Percentiles rank a stretch among this genome's conserved stretches.
Evolutionary conservation across 768 basidiomycete genomes (phyloP).

Genomic region (Pulveroboletus sp.): DNA sequence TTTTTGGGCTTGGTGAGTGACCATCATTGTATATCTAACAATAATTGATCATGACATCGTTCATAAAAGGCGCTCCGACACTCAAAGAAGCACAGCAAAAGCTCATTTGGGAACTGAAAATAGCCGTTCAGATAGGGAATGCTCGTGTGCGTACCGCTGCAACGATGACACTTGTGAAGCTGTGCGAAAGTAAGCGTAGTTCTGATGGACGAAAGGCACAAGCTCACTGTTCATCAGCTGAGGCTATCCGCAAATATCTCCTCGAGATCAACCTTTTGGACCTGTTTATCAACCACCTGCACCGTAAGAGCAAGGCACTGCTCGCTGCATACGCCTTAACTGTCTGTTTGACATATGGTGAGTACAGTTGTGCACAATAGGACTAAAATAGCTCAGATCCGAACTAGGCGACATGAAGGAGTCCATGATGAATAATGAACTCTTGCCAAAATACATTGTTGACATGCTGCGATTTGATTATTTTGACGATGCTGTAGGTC

Average conservation of each 20-base stretch:
- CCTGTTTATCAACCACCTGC: conserved; percentile 14
- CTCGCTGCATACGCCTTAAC: conserved; percentile 21
- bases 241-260: conserved; percentile 5
- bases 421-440: conserved; percentile 2
- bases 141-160: conserved; percentile 20
- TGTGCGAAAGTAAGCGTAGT: conserved; percentile 15
- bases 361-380: neutral
- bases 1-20: conserved; percentile 20
- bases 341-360: conserved; percentile 14
- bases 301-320: conserved; percentile 12
- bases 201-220: neutral
- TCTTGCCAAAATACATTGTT: conserved; percentile 16
- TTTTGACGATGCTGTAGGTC: conserved; percentile 23
- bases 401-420: conserved; percentile 13
- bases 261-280: conserved; percentile 4
- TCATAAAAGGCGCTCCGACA: conserved; percentile 1
- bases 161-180: conserved; percentile 19
- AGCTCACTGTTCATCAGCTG: conserved; percentile 7
- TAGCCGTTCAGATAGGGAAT: neutral
- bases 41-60: neutral
- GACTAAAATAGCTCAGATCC: neutral
- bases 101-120: conserved; percentile 12
- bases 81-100: conserved; percentile 2
- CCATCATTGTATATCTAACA: neutral
- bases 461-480: conserved; percentile 22